These are phyloP conservation scores for Symbiodinium natans DNA, from an alignment of 73 alveolate species.

Conservation along the genomic window DNA sequence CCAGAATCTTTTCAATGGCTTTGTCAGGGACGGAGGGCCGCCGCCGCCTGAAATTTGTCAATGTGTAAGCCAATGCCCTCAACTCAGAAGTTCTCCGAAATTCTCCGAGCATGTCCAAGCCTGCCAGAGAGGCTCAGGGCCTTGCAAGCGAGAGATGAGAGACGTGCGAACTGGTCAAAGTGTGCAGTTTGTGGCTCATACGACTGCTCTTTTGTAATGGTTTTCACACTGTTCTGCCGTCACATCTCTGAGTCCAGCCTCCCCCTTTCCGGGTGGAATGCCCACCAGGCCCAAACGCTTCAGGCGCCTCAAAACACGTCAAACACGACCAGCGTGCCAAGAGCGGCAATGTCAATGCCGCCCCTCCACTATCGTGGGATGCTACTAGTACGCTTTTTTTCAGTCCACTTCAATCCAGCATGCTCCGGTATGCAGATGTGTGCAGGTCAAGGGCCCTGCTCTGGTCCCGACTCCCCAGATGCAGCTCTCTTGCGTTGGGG, in stretches of 20 bases:
- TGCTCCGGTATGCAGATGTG: too few species aligned
- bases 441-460: background rate
- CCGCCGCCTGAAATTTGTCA: background rate
- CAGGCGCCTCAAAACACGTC: slow-evolving; percentile 5
- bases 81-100: too few species aligned
- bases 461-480: slow-evolving; percentile 49
- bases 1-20: background rate
- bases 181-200: too few species aligned
- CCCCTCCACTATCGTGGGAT: background rate
- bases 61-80: background rate
- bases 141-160: background rate
- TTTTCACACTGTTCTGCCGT: too few species aligned
- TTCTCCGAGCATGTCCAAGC: background rate
- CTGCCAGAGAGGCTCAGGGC: background rate
- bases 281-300: slow-evolving; percentile 49
- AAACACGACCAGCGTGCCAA: too few species aligned
- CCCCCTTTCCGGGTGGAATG: slow-evolving; percentile 7
- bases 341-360: too few species aligned
- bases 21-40: background rate
- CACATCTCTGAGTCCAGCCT: too few species aligned
- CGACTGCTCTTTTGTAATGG: too few species aligned
- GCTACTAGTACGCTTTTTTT: background rate
- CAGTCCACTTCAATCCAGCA: too few species aligned
- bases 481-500: slow-evolving; percentile 30
- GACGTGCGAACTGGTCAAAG: background rate